These are phyloP conservation scores for Talaromyces sp. DNA, from an alignment of 2,329 filamentous ascomycete species.

Conservation along the genomic window DNA sequence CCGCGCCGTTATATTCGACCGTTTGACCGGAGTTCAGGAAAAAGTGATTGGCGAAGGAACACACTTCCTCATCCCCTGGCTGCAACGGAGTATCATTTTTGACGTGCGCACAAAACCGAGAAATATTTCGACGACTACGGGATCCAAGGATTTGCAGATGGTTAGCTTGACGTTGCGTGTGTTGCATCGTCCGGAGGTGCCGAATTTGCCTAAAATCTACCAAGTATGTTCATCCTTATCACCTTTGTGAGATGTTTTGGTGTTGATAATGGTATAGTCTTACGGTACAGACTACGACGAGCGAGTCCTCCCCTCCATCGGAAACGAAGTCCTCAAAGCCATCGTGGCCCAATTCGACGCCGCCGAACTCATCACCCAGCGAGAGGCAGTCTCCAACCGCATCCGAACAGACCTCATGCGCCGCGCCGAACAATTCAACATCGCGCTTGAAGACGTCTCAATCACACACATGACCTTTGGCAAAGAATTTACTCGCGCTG, in stretches of 20 bases:
- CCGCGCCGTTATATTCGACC: conserved; percentile 96
- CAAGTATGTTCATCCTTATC: conserved; percentile 63
- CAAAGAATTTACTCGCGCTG: conserved; percentile 96
- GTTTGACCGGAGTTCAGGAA: conserved; percentile 88
- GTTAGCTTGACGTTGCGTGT: conserved; percentile 96
- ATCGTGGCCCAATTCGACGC: conserved; percentile 99
- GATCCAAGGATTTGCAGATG: conserved; percentile 99
- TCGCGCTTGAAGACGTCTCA: conserved; percentile 95
- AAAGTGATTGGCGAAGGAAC: conserved; percentile 92
- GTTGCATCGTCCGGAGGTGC: conserved; percentile 88
- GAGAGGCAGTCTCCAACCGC: conserved; percentile 91
- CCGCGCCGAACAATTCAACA: conserved; percentile 96
- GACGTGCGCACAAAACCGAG: conserved; percentile 96
- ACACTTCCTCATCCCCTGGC: conserved; percentile 92
- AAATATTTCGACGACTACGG: conserved; percentile 96
- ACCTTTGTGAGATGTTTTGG: neutral
- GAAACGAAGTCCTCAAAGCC: conserved; percentile 98
- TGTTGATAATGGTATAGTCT: conserved; percentile 58
- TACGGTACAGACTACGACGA: conserved; percentile 98
- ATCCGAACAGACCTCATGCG: conserved; percentile 90
- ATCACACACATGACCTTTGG: conserved; percentile 99
- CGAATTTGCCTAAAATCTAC: conserved; percentile 94
- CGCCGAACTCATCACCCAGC: conserved; percentile 96
- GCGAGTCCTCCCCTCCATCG: conserved; percentile 95
- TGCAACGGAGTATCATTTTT: conserved; percentile 91